Evolutionary conservation across 306 rosid species (phyloP), one percentile per base, ranked within the genome.

Genomic region (Begonia peltatifolia): DNA sequence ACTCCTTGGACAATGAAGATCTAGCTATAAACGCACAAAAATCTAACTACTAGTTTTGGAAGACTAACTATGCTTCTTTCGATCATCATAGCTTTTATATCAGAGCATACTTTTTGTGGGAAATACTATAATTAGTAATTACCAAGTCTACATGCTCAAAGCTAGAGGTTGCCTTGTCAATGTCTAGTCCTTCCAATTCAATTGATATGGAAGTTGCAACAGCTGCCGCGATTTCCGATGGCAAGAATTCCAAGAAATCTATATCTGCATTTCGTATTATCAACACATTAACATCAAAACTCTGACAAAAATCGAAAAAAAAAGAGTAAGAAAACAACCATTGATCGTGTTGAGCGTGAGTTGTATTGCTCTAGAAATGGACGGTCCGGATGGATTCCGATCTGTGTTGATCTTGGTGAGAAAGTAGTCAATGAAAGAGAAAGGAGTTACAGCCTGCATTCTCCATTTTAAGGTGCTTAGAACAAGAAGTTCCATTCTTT

Each of bases 221-320:
- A 7, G 92, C 84, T 36, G 87, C 81, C 18, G 92, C 96, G 13
- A 87, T 79, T 70, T 87, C 96, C 54, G 94, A 87, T 53, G 96
- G 84, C 61, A 46, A 69, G 72, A 79, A 84, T 59, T 87, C 92
- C 85, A 87, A 84, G 77, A 87, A 84, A 65, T 87, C 79, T 67
- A 79, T 60, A 60, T 72, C 96, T 87, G 81, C 75, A 82, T 71
- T 73, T 50, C 47, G 67, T 64, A 41, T 64, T 57, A 44, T 7
- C 46, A 44, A 44, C 14, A 10, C 48, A n/a, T 30, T 30, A 30
- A 44, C 12, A 44, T 44, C 14, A 10, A 44, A 44, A 10, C 48
- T 10, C 0, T 44, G 4, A 43, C 47, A 10, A 44, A 44, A n/a
- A 30, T 4, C 9, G 3, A 30, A 30, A 7, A 52, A 50, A 14